Percentiles rank a stretch among this genome's conserved stretches.
Evolutionary conservation across 2,329 filamentous ascomycete genomes (phyloP).

Genomic region (Dactylonectria macrodidyma): DNA sequence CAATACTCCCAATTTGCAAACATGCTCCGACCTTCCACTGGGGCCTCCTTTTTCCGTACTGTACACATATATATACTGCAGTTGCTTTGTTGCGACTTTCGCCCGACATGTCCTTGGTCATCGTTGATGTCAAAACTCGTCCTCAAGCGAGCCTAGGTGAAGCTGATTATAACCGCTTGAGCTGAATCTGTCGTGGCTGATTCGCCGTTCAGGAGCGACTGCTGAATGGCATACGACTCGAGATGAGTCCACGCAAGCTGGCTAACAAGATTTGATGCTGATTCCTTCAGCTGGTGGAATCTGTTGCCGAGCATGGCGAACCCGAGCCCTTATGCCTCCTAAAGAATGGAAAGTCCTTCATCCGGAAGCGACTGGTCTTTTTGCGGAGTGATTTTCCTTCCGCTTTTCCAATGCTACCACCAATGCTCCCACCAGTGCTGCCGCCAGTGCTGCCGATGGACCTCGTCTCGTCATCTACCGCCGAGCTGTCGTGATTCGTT

Average conservation of each 20-base stretch:
- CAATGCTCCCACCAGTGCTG: constrained; percentile 57
- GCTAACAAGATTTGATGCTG: constrained; percentile 33
- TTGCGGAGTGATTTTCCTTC: constrained; percentile 70
- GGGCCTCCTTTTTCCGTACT: constrained; percentile 38
- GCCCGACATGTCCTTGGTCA: constrained; percentile 27
- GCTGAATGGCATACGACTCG: constrained; percentile 9
- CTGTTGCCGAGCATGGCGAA: constrained; percentile 51
- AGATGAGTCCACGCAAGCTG: constrained; percentile 23
- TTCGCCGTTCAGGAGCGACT: not conserved
- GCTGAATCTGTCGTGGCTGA: constrained; percentile 6
- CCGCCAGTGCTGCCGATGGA: constrained; percentile 44
- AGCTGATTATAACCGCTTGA: constrained; percentile 20
- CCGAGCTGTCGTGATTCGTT: constrained; percentile 41
- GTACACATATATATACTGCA: constrained; percentile 46
- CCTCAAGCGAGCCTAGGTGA: constrained; percentile 24
- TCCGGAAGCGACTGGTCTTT: constrained; percentile 74
- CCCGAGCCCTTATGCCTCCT: constrained; percentile 64
- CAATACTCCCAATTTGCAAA: constrained; percentile 6
- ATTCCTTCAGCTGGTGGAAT: constrained; percentile 51
- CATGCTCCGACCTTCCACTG: constrained; percentile 7
- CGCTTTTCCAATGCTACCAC: constrained; percentile 54
- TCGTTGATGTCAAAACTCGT: constrained; percentile 23
- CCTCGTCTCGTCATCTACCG: constrained; percentile 51
- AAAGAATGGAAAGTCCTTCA: constrained; percentile 73
- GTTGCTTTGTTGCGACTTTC: constrained; percentile 31